These are phyloP conservation scores for Aspergillus tanneri DNA, from an alignment of 2,329 filamentous ascomycete genomes.

Conservation along the genomic window DNA sequence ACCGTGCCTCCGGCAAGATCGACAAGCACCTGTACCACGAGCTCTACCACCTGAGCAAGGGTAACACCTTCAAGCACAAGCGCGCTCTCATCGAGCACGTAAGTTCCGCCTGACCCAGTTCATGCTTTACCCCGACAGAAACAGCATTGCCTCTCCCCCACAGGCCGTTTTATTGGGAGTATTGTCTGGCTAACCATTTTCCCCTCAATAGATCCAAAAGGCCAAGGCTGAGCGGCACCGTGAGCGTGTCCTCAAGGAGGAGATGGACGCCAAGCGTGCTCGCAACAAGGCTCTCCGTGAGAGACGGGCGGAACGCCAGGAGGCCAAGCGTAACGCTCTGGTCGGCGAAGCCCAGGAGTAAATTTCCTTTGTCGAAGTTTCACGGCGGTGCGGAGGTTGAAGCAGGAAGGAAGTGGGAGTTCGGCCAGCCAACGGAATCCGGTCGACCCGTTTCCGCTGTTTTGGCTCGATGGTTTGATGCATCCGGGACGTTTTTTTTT, in stretches of 20 bases:
- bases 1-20: conserved; percentile 99
- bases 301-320: conserved; percentile 90
- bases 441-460: conserved; percentile 29
- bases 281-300: conserved; percentile 99
- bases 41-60: conserved; percentile 99
- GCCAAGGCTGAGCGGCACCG: conserved; percentile 99
- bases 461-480: conserved; percentile 24
- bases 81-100: conserved; percentile 99
- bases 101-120: conserved; percentile 58
- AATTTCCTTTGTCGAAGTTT: conserved; percentile 35
- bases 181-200: conserved; percentile 20
- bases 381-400: conserved; percentile 41
- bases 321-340: conserved; percentile 86
- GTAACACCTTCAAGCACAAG: conserved; percentile 99
- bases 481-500: conserved; percentile 17
- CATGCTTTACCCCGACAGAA: background rate
- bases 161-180: background rate
- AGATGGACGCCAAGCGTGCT: conserved; percentile 99
- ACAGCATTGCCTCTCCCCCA: background rate
- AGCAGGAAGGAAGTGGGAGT: conserved; percentile 27
- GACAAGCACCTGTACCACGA: conserved; percentile 99
- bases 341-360: conserved; percentile 64
- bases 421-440: conserved; percentile 30
- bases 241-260: conserved; percentile 94
- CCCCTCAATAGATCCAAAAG: conserved; percentile 80